Evolutionary conservation across 116 monocot species (phyloP).

Genomic region (Posidonia oceanica): DNA sequence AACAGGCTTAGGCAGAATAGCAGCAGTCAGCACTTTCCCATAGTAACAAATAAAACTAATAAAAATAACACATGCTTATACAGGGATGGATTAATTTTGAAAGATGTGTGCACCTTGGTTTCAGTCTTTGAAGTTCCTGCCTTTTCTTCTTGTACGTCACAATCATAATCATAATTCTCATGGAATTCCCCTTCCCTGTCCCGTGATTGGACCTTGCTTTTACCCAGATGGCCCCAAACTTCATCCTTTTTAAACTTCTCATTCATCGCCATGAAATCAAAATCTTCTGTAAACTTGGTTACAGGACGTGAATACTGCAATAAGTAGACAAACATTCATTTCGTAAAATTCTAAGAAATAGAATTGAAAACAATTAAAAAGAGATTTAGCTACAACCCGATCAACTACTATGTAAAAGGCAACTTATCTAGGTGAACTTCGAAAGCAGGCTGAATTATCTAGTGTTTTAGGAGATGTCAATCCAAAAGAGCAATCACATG

Average conservation of each 20-base stretch:
- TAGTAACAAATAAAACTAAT: background rate
- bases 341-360: background rate
- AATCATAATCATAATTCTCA: conserved; percentile 27
- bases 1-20: conserved; percentile 29
- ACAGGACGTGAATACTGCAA: conserved; percentile 40
- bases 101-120: conserved; percentile 22
- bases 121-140: conserved; percentile 14
- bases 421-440: background rate
- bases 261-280: conserved; percentile 92
- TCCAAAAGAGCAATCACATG: no score
- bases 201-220: conserved; percentile 19
- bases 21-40: background rate
- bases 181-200: conserved; percentile 33
- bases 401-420: background rate
- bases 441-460: no score
- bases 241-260: conserved; percentile 96
- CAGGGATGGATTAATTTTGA: background rate
- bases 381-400: background rate
- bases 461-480: no score
- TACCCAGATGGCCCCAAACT: conserved; percentile 88
- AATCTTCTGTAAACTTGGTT: conserved; percentile 70
- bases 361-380: background rate
- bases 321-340: background rate
- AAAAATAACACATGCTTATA: background rate
- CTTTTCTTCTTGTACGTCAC: conserved; percentile 21